Conservation (phyloP, 768 basidiomycete genomes). For the Tricholoma sp. region DNA sequence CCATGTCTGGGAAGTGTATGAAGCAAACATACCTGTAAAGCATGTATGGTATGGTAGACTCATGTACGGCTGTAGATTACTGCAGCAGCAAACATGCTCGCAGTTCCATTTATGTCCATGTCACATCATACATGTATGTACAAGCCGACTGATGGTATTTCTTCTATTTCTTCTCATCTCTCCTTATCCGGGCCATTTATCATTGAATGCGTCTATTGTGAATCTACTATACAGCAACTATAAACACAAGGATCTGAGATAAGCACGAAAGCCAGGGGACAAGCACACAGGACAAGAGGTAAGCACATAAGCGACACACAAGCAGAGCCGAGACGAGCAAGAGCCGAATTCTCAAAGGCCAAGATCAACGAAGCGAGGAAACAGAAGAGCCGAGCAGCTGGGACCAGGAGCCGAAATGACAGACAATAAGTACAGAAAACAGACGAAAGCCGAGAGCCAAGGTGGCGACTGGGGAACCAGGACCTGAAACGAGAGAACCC, state of each 20-base stretch:
- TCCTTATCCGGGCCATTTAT: neutral
- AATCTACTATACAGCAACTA: neutral
- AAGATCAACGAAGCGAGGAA: neutral
- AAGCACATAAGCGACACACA: neutral
- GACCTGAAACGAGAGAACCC: neutral
- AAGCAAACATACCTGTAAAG: neutral
- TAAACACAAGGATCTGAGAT: neutral
- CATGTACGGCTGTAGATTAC: neutral
- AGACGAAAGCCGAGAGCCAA: neutral
- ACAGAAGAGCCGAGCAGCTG: neutral
- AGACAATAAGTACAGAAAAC: neutral
- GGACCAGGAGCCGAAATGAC: neutral
- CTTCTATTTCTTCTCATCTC: neutral
- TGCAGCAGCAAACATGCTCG: neutral
- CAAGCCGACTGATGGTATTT: neutral
- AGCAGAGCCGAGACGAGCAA: neutral
- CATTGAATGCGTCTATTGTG: neutral
- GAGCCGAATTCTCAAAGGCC: neutral
- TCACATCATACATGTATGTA: neutral
- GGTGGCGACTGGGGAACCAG: no score
- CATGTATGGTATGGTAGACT: neutral
- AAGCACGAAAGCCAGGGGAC: neutral
- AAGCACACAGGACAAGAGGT: neutral
- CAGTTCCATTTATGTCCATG: neutral
- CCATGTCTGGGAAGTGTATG: neutral